Evolutionary conservation across 2,329 filamentous ascomycete genomes (phyloP).

Genomic region (Juglanconis juglandina): DNA sequence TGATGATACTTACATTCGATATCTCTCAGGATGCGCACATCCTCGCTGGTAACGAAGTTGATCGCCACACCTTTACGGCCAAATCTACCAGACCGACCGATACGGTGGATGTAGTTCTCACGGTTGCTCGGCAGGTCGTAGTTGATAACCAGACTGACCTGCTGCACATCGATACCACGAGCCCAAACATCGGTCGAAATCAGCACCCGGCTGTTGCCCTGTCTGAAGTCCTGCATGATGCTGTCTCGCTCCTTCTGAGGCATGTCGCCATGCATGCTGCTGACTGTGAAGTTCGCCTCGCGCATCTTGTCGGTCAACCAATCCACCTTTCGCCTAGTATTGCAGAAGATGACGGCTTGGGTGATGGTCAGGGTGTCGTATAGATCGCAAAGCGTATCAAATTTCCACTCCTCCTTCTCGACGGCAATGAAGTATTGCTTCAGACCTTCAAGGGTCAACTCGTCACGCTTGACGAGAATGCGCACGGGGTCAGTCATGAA

Average conservation of each 20-base stretch:
- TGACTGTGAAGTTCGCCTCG: constrained; percentile 97
- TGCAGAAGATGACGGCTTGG: constrained; percentile 99
- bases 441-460: constrained; percentile 98
- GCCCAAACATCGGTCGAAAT: constrained; percentile 97
- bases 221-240: constrained; percentile 99
- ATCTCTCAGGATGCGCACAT: constrained; percentile 99
- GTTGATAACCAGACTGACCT: constrained; percentile 99
- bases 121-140: constrained; percentile 98
- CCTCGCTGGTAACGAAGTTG: constrained; percentile 99
- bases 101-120: constrained; percentile 99
- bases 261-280: constrained; percentile 99
- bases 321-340: constrained; percentile 99
- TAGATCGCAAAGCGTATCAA: constrained; percentile 96
- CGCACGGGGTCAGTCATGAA: constrained; percentile 99
- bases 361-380: constrained; percentile 99
- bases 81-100: constrained; percentile 99
- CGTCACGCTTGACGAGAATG: constrained; percentile 99
- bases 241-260: constrained; percentile 95
- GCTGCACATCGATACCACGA: constrained; percentile 99
- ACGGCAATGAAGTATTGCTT: constrained; percentile 99
- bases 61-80: constrained; percentile 99
- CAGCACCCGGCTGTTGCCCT: constrained; percentile 94
- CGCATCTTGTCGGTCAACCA: constrained; percentile 99
- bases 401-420: constrained; percentile 99
- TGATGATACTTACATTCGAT: constrained; percentile 67